Conservation (phyloP, 2,329 filamentous ascomycete species). For the Escovopsis weberi region DNA sequence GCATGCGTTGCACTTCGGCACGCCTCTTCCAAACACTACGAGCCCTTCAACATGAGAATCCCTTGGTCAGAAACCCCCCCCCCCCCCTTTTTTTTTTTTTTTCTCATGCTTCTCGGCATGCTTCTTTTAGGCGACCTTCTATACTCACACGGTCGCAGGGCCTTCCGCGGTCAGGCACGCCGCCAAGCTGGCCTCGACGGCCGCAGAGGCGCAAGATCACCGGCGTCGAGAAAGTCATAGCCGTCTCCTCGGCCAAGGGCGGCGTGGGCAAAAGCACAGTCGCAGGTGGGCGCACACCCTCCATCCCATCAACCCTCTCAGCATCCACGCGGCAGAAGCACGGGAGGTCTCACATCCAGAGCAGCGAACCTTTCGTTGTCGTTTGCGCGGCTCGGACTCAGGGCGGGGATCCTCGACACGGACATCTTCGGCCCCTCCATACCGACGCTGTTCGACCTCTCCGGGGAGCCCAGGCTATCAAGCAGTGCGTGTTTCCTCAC, state of each 20-base stretch:
- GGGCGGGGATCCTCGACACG: conserved; percentile 79
- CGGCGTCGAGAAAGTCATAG: conserved; percentile 80
- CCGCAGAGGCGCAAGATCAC: conserved; percentile 69
- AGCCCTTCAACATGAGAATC: conserved; percentile 60
- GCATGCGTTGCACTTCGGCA: conserved; percentile 23
- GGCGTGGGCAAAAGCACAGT: conserved; percentile 97
- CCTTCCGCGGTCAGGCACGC: conserved; percentile 58
- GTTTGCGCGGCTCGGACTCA: conserved; percentile 67
- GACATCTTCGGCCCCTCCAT: conserved; percentile 96
- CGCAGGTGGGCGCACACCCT: conserved; percentile 40
- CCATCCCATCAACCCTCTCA: background rate
- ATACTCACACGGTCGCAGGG: conserved; percentile 39
- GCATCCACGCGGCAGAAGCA: background rate
- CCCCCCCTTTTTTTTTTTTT: too few species aligned
- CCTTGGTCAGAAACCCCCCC: conserved; percentile 43
- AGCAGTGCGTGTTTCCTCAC: conserved; percentile 36
- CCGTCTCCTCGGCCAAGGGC: conserved; percentile 93
- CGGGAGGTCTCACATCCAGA: background rate
- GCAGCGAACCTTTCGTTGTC: conserved; percentile 70
- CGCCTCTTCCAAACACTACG: conserved; percentile 21
- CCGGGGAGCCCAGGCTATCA: conserved; percentile 63
- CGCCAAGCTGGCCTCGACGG: conserved; percentile 48
- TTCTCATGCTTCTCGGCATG: too few species aligned
- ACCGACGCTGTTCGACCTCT: conserved; percentile 74
- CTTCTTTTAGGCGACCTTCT: background rate